phyloP scores from a whole-genome alignment of 116 monocot genomes.

The Iris pallida region DNA sequence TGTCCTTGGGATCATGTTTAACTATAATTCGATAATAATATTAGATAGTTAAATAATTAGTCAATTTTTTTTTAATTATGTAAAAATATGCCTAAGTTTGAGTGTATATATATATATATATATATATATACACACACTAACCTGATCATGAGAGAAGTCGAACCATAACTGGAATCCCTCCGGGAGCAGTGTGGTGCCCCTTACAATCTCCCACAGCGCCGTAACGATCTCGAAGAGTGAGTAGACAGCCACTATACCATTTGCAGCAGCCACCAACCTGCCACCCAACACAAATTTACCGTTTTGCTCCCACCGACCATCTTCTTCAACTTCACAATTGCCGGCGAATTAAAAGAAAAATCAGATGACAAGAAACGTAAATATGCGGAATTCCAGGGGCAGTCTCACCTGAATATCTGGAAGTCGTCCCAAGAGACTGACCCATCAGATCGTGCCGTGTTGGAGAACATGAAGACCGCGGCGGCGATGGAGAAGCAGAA shows the following conservation, averaged over 20 bases:
- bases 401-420: constrained; percentile 43
- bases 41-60: too few species aligned
- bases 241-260: constrained; percentile 74
- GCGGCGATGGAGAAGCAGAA: constrained; percentile 84
- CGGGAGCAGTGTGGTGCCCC: constrained; percentile 64
- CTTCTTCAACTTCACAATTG: too few species aligned
- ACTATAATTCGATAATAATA: too few species aligned
- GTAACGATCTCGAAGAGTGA: constrained; percentile 60
- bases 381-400: too few species aligned
- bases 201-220: constrained; percentile 67
- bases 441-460: constrained; percentile 31
- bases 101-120: too few species aligned
- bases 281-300: constrained; percentile 1
- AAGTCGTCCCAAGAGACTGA: constrained; percentile 53
- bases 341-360: too few species aligned
- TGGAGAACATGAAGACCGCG: constrained; percentile 65
- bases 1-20: too few species aligned
- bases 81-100: too few species aligned
- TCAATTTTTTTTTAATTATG: too few species aligned
- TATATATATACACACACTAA: too few species aligned
- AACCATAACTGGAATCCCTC: constrained; percentile 91
- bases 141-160: constrained; percentile 97
- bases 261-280: constrained; percentile 67
- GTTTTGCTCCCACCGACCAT: background rate
- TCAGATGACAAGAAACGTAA: background rate